Evolutionary conservation across 345 rosid genomes (phyloP).

Genomic region (Carallia pectinifolia): DNA sequence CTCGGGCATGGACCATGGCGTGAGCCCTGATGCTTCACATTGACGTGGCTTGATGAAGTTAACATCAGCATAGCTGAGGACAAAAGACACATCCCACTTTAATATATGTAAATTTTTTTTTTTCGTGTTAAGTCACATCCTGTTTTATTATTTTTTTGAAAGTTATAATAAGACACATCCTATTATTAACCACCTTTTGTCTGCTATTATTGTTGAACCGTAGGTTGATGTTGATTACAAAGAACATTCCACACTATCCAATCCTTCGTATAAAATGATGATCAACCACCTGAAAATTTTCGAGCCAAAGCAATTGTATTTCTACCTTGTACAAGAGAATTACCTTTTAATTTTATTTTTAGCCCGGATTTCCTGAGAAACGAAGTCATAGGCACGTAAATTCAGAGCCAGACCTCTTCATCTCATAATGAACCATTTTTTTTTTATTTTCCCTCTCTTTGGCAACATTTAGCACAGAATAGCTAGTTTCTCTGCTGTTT

Average conservation of each 20-base stretch:
- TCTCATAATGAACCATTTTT: not conserved
- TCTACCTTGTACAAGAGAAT: too few relatives aligned
- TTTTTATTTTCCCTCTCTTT: not conserved
- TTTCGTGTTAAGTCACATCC: not conserved
- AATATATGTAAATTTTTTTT: too few relatives aligned
- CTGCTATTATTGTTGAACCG: constrained; percentile 7
- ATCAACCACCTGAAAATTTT: constrained; percentile 11
- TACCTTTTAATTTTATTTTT: too few relatives aligned
- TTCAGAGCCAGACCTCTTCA: too few relatives aligned
- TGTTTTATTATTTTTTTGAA: not conserved
- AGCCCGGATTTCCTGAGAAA: too few relatives aligned
- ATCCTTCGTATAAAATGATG: constrained; percentile 21
- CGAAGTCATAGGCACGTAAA: too few relatives aligned
- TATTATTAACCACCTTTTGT: constrained; percentile 33
- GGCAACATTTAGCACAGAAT: not conserved
- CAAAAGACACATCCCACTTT: constrained; percentile 12
- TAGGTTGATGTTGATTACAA: constrained; percentile 32
- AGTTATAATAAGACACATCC: constrained; percentile 5
- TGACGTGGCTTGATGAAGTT: constrained; percentile 24
- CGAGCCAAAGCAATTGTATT: not conserved
- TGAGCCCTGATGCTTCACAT: constrained; percentile 52
- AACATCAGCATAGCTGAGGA: constrained; percentile 17
- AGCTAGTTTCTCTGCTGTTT: not conserved
- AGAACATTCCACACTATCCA: constrained; percentile 33
- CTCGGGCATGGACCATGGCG: constrained; percentile 35